Percentiles rank a stretch among this genome's conserved stretches.
Evolutionary conservation across 345 rosid species (phyloP).

Genomic region (Sapria himalayana): DNA sequence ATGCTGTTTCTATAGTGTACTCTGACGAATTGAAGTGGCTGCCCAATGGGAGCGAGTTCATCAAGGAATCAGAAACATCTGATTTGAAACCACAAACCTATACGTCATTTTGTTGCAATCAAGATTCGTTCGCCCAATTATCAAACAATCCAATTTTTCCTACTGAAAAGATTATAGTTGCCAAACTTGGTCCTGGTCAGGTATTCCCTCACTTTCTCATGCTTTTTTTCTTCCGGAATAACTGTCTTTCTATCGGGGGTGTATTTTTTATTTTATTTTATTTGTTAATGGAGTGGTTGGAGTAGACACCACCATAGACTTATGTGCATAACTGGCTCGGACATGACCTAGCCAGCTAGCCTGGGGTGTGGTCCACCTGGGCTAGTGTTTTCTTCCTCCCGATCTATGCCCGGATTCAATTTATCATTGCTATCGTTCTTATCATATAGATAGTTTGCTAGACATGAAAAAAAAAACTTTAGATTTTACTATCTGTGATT

Average conservation of each 20-base stretch:
- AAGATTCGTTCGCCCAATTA: conserved; percentile 39
- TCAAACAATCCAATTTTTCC: conserved; percentile 29
- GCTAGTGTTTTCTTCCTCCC: too few relatives aligned
- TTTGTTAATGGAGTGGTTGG: too few relatives aligned
- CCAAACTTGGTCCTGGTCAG: conserved; percentile 78
- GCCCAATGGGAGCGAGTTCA: conserved; percentile 61
- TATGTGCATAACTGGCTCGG: too few relatives aligned
- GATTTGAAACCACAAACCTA: conserved; percentile 41
- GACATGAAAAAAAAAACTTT: too few relatives aligned
- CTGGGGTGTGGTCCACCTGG: too few relatives aligned
- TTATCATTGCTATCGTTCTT: too few relatives aligned
- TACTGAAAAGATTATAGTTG: conserved; percentile 36
- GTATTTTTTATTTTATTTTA: too few relatives aligned
- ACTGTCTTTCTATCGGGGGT: not conserved
- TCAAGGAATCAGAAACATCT: conserved; percentile 26
- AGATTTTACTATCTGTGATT: too few relatives aligned
- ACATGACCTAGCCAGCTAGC: too few relatives aligned
- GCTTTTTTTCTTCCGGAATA: not conserved
- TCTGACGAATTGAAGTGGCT: conserved; percentile 62
- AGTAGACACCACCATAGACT: too few relatives aligned
- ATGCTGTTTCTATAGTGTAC: conserved; percentile 58
- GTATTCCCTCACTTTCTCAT: conserved; percentile 13
- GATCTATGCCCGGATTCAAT: too few relatives aligned
- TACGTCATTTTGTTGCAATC: conserved; percentile 49
- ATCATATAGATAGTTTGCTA: too few relatives aligned